Evolutionary conservation across 331 rosid species (phyloP), one percentile per base, ranked within the genome.

Genomic region (Arachis monticola): DNA sequence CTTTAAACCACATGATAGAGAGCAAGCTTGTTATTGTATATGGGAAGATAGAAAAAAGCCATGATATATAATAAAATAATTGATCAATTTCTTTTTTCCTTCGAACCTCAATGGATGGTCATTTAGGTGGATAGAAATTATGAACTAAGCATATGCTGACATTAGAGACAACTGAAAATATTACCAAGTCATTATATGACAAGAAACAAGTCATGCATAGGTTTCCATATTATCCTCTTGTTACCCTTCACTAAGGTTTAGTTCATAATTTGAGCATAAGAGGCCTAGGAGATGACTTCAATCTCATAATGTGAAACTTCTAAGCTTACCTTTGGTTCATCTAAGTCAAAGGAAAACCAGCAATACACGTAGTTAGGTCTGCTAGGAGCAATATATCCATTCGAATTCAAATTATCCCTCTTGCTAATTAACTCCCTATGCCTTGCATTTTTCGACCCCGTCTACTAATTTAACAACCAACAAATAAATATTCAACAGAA

Each of bases 401-500:
- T 41, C 75, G 6, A 4, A 31, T 41, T 56, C 22, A 70, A 45
- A 57, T 10, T 17, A 57, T 55, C 56, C 5, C 56, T 52, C 51
- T 38, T 38, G 47, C 13, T 1, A 48, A 32, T n/a, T 44, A 52
- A 53, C 41, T 41, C 35, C 3, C 35, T 60, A 58, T 11, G 5
- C 14, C 57, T 48, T 30, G 32, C 70, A 67, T 5, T 67, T 67
- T 67, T 67, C 46, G 13, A 64, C 13, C n/a, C 53, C 69, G 3
- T 13, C 69, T 12, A n/a, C 53, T 64, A 9, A 40, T 63, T 41
- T 46, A 41, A 63, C 31, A 42, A 42, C 51, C 38, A 42, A 3
- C 10, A 47, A 3, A 47, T 47, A 7, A 42, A 6, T 0, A 1
- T 6, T 12, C 51, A 50, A n/a, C 50, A 69, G 10, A 46, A 69